Evolutionary conservation across 352 stramenopile genomes (phyloP), one percentile per base, ranked within the genome.

Genomic region (Elongisporangium prolatum): DNA sequence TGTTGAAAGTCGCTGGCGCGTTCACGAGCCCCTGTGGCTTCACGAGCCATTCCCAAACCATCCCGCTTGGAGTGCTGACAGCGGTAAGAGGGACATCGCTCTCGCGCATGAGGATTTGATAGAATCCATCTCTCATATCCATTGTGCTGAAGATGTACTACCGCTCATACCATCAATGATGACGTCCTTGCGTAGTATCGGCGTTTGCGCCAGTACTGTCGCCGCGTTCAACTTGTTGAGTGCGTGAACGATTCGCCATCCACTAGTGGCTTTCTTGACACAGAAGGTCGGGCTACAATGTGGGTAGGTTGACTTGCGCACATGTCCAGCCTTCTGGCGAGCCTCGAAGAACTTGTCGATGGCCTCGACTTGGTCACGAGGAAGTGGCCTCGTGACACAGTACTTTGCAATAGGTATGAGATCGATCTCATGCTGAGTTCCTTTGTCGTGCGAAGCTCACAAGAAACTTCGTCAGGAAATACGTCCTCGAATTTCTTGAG

Each of bases 191-290:
- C 68, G 37, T 0, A 62, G 62, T 6, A 76, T 74, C 52, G 56
- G 71, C 38, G 60, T 79, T 21, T 74, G 64, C n/a, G 65, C 57
- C 1, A 59, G 58, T 3, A 77, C 60, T 0, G 62, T 77, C 2
- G 48, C 60, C 2, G 48, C 54, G 51, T 80, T 80, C 2, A 77
- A 54, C 47, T 68, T 77, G 51, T 75, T 75, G 48, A 62, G 71
- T 0, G 60, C 65, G 47, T 77, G 68, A 20, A 80, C 60, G 28
- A 76, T 72, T 1, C 54, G 47, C 59, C 68, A 76, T 0, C 25
- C 34, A 0, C 59, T 54, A 2, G 24, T 73, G 1, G 67, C 37
- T 48, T 72, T 74, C 50, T 68, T 62, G 0, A 76, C 34, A 22
- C 68, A 77, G n/a, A 77, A 71, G 0, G 58, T 77, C 0, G 52